Percentiles rank a stretch among this genome's conserved stretches.
Conservation (phyloP, 129 eudicot genomes). For the Kitagawia praeruptora region DNA sequence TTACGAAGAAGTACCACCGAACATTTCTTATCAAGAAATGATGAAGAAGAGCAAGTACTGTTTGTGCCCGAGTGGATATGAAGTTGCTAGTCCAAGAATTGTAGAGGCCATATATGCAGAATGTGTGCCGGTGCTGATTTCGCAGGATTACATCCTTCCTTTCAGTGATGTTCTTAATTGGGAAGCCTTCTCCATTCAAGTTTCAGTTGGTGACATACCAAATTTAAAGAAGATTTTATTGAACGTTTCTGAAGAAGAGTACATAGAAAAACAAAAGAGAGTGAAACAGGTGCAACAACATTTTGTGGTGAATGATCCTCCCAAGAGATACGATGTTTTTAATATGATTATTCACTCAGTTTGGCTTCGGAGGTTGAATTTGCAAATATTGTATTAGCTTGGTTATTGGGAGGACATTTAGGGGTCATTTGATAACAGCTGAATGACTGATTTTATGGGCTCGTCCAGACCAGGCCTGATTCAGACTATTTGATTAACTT, state of each 20-base stretch:
- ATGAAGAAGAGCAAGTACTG: conserved; percentile 70
- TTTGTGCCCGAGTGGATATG: conserved; percentile 83
- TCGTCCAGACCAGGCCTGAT: too few relatives aligned
- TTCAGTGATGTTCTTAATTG: conserved; percentile 77
- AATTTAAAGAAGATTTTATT: conserved; percentile 44
- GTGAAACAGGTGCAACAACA: conserved; percentile 62
- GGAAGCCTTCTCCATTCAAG: conserved; percentile 51
- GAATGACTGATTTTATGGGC: too few relatives aligned
- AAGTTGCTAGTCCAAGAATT: conserved; percentile 75
- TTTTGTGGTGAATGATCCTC: conserved; percentile 64
- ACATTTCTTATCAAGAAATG: conserved; percentile 45
- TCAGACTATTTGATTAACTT: too few relatives aligned
- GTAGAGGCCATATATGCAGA: conserved; percentile 71
- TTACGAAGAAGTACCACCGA: conserved; percentile 37
- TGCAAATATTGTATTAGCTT: conserved; percentile 36
- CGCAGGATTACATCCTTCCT: conserved; percentile 51
- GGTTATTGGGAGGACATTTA: not conserved
- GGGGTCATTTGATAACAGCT: too few relatives aligned
- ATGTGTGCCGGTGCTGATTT: conserved; percentile 74
- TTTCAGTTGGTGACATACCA: conserved; percentile 53
- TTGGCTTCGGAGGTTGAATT: conserved; percentile 72
- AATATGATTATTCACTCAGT: conserved; percentile 74
- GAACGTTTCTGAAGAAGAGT: conserved; percentile 40
- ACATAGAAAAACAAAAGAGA: conserved; percentile 30
- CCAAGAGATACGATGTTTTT: conserved; percentile 71